Evolutionary conservation across 768 basidiomycete genomes (phyloP), one percentile per base, ranked within the genome.

Genomic region (Dioszegia aurantiaca): DNA sequence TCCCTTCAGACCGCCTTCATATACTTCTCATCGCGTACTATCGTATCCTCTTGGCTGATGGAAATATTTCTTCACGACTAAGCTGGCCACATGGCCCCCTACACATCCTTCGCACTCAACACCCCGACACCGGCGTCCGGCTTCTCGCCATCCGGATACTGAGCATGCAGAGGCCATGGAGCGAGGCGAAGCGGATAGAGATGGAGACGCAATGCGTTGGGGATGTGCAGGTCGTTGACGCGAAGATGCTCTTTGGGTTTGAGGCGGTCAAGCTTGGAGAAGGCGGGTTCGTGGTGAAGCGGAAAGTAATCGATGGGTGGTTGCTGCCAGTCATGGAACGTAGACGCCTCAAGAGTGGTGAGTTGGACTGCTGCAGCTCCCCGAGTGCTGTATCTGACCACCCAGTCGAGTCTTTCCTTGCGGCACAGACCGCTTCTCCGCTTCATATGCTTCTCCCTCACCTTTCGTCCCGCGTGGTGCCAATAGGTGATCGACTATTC

Each of bases 91-190:
- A 78, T 14, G 69, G 77, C 0, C 74, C 79, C 4, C 74, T 86
- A 10, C 79, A 80, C 27, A 52, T 60, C 17, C 73, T 85, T 3
- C 77, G 84, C 46, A 77, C 82, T 0, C 77, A 85, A 23, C 81
- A 85, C 61, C 82, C 85, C 11, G 86, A 92, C 67, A 69, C 78
- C 40, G 87, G 83, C 0, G 82, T 86, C 27, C 82, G 83, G 12
- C 79, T 86, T 23, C 79, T 95, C 9, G 85, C 89, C 6, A 86
- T 90, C 23, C 82, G 84, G 10, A 88, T 88, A 69, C 89, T 90
- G 75, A 83, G 87, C 0, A 71, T 85, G 44, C 87, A 89, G 65
- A 83, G 82, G 47, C 83, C 86, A 4, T 87, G 91, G 85, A 83
- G 84, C 17, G 90, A 94, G 74, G 82, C 79, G 0, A 86, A 88